phyloP scores from a whole-genome alignment of 2,329 filamentous ascomycete species.

The Lithohypha guttulata region DNA sequence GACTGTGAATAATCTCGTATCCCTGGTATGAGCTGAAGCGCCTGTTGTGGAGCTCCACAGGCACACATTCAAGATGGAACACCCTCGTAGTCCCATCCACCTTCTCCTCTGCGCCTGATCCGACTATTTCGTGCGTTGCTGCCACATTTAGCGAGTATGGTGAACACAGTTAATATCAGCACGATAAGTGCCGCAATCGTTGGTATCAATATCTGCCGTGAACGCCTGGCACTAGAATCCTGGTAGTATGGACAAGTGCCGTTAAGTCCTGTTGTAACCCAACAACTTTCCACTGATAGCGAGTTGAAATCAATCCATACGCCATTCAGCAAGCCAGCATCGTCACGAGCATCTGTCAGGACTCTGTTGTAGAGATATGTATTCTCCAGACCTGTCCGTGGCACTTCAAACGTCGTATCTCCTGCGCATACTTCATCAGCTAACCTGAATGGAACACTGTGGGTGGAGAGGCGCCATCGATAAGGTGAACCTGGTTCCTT shows the following conservation, averaged over 20 bases:
- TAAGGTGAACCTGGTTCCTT: conserved; percentile 45
- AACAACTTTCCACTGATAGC: conserved; percentile 46
- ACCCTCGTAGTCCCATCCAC: conserved; percentile 58
- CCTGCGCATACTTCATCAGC: conserved; percentile 39
- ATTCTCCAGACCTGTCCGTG: conserved; percentile 54
- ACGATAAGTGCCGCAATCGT: conserved; percentile 54
- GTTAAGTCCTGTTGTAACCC: conserved; percentile 47
- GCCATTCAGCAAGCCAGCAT: conserved; percentile 21
- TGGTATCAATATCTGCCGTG: conserved; percentile 46
- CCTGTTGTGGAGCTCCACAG: no score
- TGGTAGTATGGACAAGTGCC: conserved; percentile 48
- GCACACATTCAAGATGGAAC: conserved; percentile 42
- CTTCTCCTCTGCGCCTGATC: conserved; percentile 39
- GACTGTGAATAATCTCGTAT: no score
- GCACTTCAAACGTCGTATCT: conserved; percentile 43
- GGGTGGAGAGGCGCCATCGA: conserved; percentile 43
- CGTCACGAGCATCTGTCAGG: conserved; percentile 24
- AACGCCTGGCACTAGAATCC: conserved; percentile 33
- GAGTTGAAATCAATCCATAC: conserved; percentile 54
- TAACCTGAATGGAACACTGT: conserved; percentile 33
- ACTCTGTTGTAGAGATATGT: conserved; percentile 42
- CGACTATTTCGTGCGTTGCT: conserved; percentile 47
- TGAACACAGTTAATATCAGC: conserved; percentile 49
- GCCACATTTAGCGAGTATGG: conserved; percentile 54
- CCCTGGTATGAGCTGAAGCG: no score